These are phyloP conservation scores for Dimargaris cristalligena DNA, from an alignment of 192 early-diverging fungal genomes.

Conservation along the genomic window DNA sequence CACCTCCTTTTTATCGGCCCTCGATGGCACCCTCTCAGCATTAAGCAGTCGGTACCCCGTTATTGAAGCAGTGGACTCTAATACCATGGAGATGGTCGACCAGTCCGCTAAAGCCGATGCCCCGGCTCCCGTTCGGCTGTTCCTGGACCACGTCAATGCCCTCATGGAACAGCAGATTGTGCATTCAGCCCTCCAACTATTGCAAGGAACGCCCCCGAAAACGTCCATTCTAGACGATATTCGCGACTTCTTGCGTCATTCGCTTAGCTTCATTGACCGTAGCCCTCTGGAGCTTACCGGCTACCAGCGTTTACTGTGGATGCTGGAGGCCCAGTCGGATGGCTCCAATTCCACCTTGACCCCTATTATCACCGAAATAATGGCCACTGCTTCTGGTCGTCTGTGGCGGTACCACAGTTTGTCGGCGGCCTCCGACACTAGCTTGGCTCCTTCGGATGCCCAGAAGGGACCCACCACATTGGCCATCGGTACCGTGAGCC, in stretches of 20 bases:
- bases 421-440: neutral
- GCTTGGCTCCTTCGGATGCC: neutral
- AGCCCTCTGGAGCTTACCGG: neutral
- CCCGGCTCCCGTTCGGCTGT: neutral
- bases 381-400: neutral
- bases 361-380: slow-evolving; percentile 1
- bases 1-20: neutral
- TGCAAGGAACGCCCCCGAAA: no score
- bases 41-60: neutral
- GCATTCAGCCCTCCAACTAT: neutral
- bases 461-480: neutral
- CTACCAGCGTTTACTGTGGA: slow-evolving; percentile 5
- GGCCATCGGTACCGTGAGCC: neutral
- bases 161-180: neutral
- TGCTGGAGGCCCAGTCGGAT: slow-evolving; percentile 9
- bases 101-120: neutral
- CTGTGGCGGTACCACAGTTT: neutral
- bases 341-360: neutral
- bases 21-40: neutral
- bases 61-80: neutral
- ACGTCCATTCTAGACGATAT: neutral
- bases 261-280: neutral
- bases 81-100: neutral
- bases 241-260: neutral
- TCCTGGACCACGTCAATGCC: neutral